A percentile compares a stretch with the other conserved stretches of the same genome.
These are phyloP conservation scores for Microsporum ferrugineum DNA, from an alignment of 2,329 filamentous ascomycete species.

Conservation along the genomic window DNA sequence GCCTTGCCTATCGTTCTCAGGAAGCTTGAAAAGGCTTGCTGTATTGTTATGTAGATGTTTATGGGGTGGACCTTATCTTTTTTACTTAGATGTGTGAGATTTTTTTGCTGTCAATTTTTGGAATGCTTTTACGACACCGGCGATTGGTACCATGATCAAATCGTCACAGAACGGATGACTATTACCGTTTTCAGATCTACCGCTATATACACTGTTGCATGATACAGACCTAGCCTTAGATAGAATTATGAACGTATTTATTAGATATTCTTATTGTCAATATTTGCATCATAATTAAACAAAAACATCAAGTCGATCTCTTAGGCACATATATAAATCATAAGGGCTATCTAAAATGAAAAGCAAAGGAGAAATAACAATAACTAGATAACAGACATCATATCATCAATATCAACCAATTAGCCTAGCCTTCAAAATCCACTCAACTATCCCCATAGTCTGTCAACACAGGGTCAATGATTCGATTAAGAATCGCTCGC, in stretches of 20 bases:
- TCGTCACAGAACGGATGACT: neutral
- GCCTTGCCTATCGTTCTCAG: slow-evolving; percentile 49
- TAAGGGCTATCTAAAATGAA: too few species aligned
- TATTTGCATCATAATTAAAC: neutral
- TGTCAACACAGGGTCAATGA: slow-evolving; percentile 37
- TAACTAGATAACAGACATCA: too few species aligned
- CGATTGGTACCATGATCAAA: neutral
- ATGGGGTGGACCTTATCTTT: neutral
- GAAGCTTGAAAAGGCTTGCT: slow-evolving; percentile 59
- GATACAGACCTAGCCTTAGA: neutral
- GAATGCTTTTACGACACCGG: neutral
- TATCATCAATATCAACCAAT: neutral
- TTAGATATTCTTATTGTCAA: neutral
- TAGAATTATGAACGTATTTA: neutral
- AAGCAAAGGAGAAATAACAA: too few species aligned
- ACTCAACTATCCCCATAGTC: slow-evolving; percentile 1
- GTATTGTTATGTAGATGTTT: slow-evolving; percentile 56
- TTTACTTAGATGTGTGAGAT: neutral
- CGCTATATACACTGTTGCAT: neutral
- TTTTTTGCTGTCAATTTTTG: neutral
- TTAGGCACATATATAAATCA: too few species aligned
- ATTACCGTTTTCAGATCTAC: neutral
- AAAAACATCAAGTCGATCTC: neutral
- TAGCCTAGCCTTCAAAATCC: neutral
- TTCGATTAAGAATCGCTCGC: slow-evolving; percentile 57